Conservation (phyloP, 2,329 filamentous ascomycete species). For the Pseudocercospora cruenta region DNA sequence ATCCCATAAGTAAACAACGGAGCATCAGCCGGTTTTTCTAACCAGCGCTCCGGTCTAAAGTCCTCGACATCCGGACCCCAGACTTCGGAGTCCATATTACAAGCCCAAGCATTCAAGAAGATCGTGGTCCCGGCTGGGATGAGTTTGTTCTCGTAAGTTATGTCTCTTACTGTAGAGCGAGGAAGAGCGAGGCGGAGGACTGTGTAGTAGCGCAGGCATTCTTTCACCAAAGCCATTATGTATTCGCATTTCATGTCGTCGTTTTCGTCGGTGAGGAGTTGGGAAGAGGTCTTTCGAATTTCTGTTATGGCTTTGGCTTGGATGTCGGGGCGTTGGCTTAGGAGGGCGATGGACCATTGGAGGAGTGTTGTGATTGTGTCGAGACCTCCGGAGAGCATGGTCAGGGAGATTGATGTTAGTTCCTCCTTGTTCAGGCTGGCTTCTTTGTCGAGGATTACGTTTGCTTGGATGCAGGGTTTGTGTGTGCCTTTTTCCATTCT, state of each 20-base stretch:
- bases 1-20: conserved; percentile 68
- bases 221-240: conserved; percentile 64
- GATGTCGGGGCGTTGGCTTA: conserved; percentile 64
- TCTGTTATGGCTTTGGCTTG: conserved; percentile 63
- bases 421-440: conserved; percentile 65
- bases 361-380: conserved; percentile 69
- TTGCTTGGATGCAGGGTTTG: conserved; percentile 68
- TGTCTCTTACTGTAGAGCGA: conserved; percentile 62
- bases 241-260: conserved; percentile 69
- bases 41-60: conserved; percentile 66
- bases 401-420: conserved; percentile 67
- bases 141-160: conserved; percentile 59
- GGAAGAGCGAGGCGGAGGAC: conserved; percentile 67
- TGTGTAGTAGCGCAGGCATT: conserved; percentile 65
- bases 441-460: conserved; percentile 66
- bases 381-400: conserved; percentile 69
- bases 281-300: conserved; percentile 58
- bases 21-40: conserved; percentile 64
- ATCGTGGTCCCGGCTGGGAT: conserved; percentile 67
- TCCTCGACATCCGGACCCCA: conserved; percentile 52
- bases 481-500: conserved; percentile 64
- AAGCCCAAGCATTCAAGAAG: conserved; percentile 70
- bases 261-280: conserved; percentile 62
- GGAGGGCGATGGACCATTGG: conserved; percentile 65
- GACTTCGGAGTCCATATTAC: conserved; percentile 59